Conservation (phyloP, 495 filamentous ascomycete genomes). For the Podospora sp. region DNA sequence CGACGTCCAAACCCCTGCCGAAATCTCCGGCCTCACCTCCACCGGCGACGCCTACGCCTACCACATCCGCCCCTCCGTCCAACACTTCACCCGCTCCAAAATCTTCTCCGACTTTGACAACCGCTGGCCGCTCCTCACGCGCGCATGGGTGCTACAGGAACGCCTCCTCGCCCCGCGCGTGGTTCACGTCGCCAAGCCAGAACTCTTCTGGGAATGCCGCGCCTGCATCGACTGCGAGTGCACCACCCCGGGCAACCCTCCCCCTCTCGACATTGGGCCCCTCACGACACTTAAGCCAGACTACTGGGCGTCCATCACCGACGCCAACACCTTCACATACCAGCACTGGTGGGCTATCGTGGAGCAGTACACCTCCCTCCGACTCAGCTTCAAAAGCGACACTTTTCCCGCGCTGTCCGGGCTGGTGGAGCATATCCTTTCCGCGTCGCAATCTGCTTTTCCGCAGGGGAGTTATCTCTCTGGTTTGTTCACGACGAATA, state of each 20-base stretch:
- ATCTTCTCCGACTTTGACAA: background rate
- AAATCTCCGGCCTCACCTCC: background rate
- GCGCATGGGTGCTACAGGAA: constrained; percentile 25
- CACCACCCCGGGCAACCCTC: background rate
- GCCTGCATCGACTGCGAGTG: constrained; percentile 9
- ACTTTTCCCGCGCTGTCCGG: constrained; percentile 22
- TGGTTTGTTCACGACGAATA: constrained; percentile 21
- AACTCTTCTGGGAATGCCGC: constrained; percentile 9
- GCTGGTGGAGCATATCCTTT: constrained; percentile 13
- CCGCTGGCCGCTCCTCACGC: background rate
- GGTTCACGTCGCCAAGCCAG: too few relatives aligned
- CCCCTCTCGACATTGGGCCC: background rate
- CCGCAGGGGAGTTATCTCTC: background rate
- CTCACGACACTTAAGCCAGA: constrained; percentile 2
- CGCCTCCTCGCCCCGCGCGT: constrained; percentile 22
- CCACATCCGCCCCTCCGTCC: too few relatives aligned
- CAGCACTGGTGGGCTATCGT: constrained; percentile 23
- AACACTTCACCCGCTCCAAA: too few relatives aligned
- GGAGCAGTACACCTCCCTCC: constrained; percentile 23
- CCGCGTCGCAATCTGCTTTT: background rate
- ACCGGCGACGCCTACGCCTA: too few relatives aligned
- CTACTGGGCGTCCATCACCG: background rate
- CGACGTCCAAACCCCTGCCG: background rate
- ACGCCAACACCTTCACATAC: background rate
- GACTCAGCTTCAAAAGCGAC: constrained; percentile 15